Conservation (phyloP, 108 stramenopile genomes). For the Pseudonitzschia delicatissima region DNA sequence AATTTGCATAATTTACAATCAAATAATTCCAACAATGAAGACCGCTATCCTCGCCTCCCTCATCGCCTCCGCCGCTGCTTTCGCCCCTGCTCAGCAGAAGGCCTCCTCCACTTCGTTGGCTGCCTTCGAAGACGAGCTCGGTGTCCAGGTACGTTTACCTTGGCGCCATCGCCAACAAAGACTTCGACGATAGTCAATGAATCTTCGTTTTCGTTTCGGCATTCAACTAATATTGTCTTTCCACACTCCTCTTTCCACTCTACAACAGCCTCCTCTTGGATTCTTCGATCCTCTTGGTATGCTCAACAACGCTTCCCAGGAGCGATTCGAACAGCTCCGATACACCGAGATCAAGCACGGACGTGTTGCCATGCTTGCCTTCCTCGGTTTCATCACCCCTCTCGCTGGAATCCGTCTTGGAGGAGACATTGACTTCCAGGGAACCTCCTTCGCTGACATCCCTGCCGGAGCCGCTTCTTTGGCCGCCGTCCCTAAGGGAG, state of each 20-base stretch:
- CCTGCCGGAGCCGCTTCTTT: slow-evolving; percentile 56
- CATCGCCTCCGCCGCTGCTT: slow-evolving; percentile 55
- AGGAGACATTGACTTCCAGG: slow-evolving; percentile 43
- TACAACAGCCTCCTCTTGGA: slow-evolving; percentile 71
- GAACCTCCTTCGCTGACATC: slow-evolving; percentile 52
- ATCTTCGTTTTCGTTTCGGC: not conserved
- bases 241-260: not conserved
- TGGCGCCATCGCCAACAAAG: not conserved
- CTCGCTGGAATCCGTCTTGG: slow-evolving; percentile 53
- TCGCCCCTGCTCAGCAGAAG: slow-evolving; percentile 54
- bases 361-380: slow-evolving; percentile 84
- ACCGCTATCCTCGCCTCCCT: slow-evolving; percentile 43
- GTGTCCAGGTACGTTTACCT: slow-evolving; percentile 50
- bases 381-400: slow-evolving; percentile 47
- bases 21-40: too few relatives aligned
- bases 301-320: slow-evolving; percentile 41
- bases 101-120: slow-evolving; percentile 41
- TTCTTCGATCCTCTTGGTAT: slow-evolving; percentile 79
- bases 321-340: slow-evolving; percentile 62
- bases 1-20: slow-evolving; percentile 19
- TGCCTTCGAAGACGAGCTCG: slow-evolving; percentile 73
- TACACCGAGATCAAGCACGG: slow-evolving; percentile 88
- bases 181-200: not conserved
- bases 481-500: slow-evolving; percentile 49
- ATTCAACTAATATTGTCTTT: not conserved